These are phyloP conservation scores for Pseudogymnoascus sp. DNA, from an alignment of 2,329 filamentous ascomycete species.

Conservation along the genomic window DNA sequence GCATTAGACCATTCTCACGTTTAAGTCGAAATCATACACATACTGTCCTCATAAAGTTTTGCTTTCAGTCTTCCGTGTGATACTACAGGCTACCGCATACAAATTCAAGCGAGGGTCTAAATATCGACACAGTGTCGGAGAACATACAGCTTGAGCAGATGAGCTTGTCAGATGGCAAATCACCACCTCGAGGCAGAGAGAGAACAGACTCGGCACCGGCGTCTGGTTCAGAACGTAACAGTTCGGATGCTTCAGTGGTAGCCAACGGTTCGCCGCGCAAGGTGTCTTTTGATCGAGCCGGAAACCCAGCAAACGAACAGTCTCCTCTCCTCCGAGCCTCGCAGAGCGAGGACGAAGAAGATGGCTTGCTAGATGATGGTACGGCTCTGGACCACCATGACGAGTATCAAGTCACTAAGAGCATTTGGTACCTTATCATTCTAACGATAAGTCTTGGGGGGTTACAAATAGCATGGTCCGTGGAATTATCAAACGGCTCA, in stretches of 20 bases:
- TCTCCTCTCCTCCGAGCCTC: constrained; percentile 43
- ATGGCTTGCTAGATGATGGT: constrained; percentile 30
- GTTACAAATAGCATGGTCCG: constrained; percentile 91
- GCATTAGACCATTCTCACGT: not conserved
- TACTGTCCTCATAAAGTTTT: not conserved
- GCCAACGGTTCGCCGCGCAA: constrained; percentile 16
- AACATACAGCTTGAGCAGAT: constrained; percentile 10
- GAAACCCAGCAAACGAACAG: constrained; percentile 35
- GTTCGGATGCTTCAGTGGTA: constrained; percentile 8
- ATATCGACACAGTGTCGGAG: not conserved
- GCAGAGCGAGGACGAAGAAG: constrained; percentile 28
- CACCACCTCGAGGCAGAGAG: constrained; percentile 9
- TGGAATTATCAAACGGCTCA: constrained; percentile 89
- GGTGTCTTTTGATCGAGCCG: constrained; percentile 15
- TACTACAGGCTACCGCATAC: not conserved
- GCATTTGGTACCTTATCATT: constrained; percentile 75
- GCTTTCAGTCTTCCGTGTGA: not conserved
- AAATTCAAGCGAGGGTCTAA: not conserved
- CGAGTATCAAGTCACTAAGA: constrained; percentile 62
- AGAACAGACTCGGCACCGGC: constrained; percentile 1
- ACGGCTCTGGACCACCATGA: constrained; percentile 36
- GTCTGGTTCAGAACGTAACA: not conserved
- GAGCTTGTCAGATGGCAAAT: constrained; percentile 13
- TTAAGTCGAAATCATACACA: not conserved
- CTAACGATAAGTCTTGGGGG: constrained; percentile 83